Base-by-base conservation (phyloP, 352 stramenopile genomes). In the Pythium biforme region DNA sequence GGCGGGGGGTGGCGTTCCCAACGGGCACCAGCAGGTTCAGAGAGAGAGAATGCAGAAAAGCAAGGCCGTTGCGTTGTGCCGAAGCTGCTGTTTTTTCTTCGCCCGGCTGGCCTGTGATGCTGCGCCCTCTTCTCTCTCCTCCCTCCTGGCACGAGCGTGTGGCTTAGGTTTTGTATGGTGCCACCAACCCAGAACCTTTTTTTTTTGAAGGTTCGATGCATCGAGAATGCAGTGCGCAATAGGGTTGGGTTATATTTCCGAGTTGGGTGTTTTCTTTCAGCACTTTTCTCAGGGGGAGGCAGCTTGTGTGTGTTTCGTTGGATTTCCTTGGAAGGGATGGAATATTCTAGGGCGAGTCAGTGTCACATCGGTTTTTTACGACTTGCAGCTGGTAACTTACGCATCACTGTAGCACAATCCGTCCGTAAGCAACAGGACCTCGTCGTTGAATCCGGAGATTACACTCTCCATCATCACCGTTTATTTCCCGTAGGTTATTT, bases 161-260 rank as follows among this genome's bases (percentile, higher is more conserved):
- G 34, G 34, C 55, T 65, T 65, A 22, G 37, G n/a, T 49, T 62
- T 37, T 54, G 53, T 62, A 68, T 62, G 40, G 3, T 15, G 5
- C 6, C 43, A 49, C 37, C 52, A 70, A 70, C 55, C 54, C 64
- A 63, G 64, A 70, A 70, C 50, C n/a, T 37, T 37, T 40, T 45
- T 63, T 70, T 66, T 70, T 70, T 70, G 64, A 70, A 66, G 55
- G 41, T 59, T 70, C 62, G 62, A 64, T 31, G 47, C 61, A 57
- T 59, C 55, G 48, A 64, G 48, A 23, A 55, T 33, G 55, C 48
- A 61, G 41, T 25, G 31, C 45, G 55, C 62, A 58, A 65, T 63
- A 69, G 62, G 62, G 62, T 69, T 62, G 40, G 56, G 64, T 70
- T 59, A 65, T 70, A 64, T 70, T 66, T 70, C 57, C 64, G 23